Percentiles rank a stretch among this genome's conserved stretches.
These are phyloP conservation scores for Juncus inflexus DNA, from an alignment of 176 grass and related monocot genomes.

Conservation along the genomic window DNA sequence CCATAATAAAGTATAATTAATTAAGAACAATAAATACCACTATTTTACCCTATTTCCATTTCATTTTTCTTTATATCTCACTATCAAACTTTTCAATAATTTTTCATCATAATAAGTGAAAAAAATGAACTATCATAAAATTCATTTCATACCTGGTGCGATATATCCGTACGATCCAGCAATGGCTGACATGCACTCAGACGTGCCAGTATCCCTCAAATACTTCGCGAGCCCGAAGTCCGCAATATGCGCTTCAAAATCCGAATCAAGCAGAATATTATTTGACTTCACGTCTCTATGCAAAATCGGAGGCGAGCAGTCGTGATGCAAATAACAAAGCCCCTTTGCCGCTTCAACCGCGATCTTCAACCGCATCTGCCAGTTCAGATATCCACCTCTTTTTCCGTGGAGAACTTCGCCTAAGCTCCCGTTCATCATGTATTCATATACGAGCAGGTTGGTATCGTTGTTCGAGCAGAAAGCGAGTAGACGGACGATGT, in stretches of 20 bases:
- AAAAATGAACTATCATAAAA: not conserved
- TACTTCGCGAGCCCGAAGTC: slow-evolving; percentile 85
- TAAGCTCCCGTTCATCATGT: slow-evolving; percentile 69
- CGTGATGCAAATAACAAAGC: slow-evolving; percentile 76
- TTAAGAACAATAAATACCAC: too few species aligned
- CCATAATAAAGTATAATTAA: too few species aligned
- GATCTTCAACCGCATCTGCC: slow-evolving; percentile 46
- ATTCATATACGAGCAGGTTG: slow-evolving; percentile 75
- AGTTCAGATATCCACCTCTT: slow-evolving; percentile 41
- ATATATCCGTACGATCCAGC: slow-evolving; percentile 87
- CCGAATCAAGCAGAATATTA: slow-evolving; percentile 59
- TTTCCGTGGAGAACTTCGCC: slow-evolving; percentile 57
- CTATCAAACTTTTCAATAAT: too few species aligned
- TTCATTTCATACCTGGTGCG: slow-evolving; percentile 51
- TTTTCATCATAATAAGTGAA: too few species aligned
- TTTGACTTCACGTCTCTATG: slow-evolving; percentile 86
- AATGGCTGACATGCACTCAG: slow-evolving; percentile 81
- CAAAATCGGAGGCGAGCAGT: slow-evolving; percentile 71
- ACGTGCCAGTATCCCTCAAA: slow-evolving; percentile 41
- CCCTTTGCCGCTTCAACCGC: slow-evolving; percentile 75
- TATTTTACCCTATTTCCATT: too few species aligned
- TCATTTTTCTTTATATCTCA: too few species aligned
- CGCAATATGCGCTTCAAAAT: slow-evolving; percentile 66
- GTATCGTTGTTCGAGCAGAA: slow-evolving; percentile 34
- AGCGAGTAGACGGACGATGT: slow-evolving; percentile 69